Evolutionary conservation across 2,329 filamentous ascomycete species (phyloP).

Genomic region (Salinomyces thailandicus): DNA sequence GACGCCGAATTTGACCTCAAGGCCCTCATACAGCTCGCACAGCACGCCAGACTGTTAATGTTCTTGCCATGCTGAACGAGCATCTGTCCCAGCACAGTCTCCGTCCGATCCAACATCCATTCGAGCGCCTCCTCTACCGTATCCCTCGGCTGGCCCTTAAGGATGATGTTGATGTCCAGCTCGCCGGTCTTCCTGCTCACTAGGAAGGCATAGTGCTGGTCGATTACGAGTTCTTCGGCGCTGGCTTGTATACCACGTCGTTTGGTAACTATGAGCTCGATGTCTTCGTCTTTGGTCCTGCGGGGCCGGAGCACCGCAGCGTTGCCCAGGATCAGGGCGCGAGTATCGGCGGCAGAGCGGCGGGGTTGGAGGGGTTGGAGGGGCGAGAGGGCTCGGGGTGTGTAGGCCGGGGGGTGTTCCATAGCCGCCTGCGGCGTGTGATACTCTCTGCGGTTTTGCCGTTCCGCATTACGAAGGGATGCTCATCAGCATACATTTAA

Average conservation of each 20-base stretch:
- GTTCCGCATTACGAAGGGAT: too few species aligned
- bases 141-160: constrained; percentile 6
- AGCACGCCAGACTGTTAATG: constrained; percentile 1
- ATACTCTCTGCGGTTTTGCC: too few species aligned
- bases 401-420: constrained; percentile 2
- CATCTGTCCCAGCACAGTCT: constrained; percentile 7
- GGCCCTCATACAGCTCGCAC: constrained; percentile 2
- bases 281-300: constrained; percentile 1
- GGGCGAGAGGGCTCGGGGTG: neutral
- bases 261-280: constrained; percentile 6
- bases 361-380: neutral
- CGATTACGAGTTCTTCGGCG: constrained; percentile 3
- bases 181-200: constrained; percentile 4
- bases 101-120: constrained; percentile 8
- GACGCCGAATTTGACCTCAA: neutral
- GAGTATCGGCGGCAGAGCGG: constrained; percentile 6
- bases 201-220: constrained; percentile 8
- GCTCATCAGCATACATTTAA: too few species aligned
- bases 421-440: too few species aligned
- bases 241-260: neutral
- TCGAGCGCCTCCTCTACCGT: constrained; percentile 9
- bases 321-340: constrained; percentile 9
- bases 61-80: constrained; percentile 7
- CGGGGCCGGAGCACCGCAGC: constrained; percentile 6
- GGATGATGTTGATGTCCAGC: constrained; percentile 5